phyloP scores from a whole-genome alignment of 352 stramenopile genomes.

The Phytophthora brassicae region DNA sequence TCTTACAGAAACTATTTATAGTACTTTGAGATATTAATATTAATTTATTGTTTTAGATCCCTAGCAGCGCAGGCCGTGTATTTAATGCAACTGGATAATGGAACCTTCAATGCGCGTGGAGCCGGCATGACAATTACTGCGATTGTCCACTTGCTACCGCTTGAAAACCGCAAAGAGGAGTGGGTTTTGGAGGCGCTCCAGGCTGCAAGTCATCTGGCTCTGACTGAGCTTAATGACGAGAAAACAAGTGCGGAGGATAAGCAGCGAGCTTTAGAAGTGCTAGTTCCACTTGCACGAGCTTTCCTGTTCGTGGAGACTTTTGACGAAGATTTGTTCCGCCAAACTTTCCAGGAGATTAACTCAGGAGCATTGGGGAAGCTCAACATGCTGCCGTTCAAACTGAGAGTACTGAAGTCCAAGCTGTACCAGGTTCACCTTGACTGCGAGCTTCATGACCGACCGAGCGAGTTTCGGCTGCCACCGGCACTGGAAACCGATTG shows the following conservation, averaged over 20 bases:
- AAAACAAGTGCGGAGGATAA: constrained; percentile 28
- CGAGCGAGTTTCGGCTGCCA: constrained; percentile 38
- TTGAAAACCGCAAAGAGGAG: constrained; percentile 46
- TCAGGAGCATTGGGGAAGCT: constrained; percentile 41
- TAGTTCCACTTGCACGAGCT: constrained; percentile 50
- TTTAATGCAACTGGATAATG: constrained; percentile 31
- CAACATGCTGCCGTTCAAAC: constrained; percentile 33
- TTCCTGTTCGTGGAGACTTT: constrained; percentile 60
- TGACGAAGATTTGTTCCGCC: constrained; percentile 48
- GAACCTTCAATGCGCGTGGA: constrained; percentile 41
- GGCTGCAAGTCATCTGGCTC: constrained; percentile 34
- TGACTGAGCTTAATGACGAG: constrained; percentile 29
- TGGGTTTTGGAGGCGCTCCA: constrained; percentile 56
- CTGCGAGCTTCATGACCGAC: constrained; percentile 39
- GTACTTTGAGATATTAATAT: too few relatives aligned
- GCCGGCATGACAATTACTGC: constrained; percentile 52
- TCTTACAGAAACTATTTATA: neutral
- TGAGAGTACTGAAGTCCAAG: constrained; percentile 43
- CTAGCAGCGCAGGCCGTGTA: constrained; percentile 50
- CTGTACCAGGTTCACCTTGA: constrained; percentile 74
- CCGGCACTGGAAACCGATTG: constrained; percentile 36
- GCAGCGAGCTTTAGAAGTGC: constrained; percentile 26
- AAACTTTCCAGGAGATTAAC: constrained; percentile 48
- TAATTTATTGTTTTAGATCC: constrained; percentile 39
- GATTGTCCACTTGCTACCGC: constrained; percentile 50